Conservation (phyloP, 1,139 yeast species). For the Suhomyces yuchorum region DNA sequence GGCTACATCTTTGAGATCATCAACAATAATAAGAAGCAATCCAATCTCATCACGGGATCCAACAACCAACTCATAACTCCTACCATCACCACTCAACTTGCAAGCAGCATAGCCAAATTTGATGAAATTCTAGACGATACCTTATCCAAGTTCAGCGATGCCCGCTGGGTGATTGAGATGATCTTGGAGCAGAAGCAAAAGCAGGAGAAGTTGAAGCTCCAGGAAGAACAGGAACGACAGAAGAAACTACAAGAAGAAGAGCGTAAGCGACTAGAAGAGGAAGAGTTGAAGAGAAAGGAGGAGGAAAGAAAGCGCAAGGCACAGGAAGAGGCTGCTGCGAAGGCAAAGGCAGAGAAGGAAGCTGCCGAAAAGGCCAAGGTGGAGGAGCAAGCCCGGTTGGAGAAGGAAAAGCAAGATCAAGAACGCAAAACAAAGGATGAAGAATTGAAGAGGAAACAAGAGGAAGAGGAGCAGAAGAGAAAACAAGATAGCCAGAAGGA, state of each 20-base stretch:
- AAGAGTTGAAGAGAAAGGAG: conserved; percentile 19
- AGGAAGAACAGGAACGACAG: conserved; percentile 41
- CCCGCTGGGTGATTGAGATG: conserved; percentile 49
- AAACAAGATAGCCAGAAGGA: conserved; percentile 14
- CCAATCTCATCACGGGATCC: conserved; percentile 46
- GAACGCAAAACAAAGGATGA: conserved; percentile 22
- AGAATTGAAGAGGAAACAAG: conserved; percentile 21
- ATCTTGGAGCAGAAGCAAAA: conserved; percentile 47
- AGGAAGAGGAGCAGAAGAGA: conserved; percentile 24
- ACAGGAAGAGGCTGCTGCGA: conserved; percentile 15
- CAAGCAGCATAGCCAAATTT: conserved; percentile 39
- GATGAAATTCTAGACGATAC: conserved; percentile 51
- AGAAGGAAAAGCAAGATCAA: conserved; percentile 14
- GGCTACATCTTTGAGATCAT: conserved; percentile 50
- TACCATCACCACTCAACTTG: conserved; percentile 42
- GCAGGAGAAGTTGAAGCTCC: conserved; percentile 44
- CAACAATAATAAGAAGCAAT: conserved; percentile 45
- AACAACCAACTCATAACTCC: conserved; percentile 48
- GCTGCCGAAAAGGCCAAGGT: conserved; percentile 17
- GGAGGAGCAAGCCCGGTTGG: conserved; percentile 15
- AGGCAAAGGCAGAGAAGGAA: conserved; percentile 17
- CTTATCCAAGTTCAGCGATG: conserved; percentile 45
- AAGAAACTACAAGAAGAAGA: conserved; percentile 27
- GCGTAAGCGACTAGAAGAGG: conserved; percentile 21
- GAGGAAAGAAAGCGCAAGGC: conserved; percentile 17